Evolutionary conservation across 2,329 filamentous ascomycete species (phyloP).

Genomic region (Cladophialophora bantiana): DNA sequence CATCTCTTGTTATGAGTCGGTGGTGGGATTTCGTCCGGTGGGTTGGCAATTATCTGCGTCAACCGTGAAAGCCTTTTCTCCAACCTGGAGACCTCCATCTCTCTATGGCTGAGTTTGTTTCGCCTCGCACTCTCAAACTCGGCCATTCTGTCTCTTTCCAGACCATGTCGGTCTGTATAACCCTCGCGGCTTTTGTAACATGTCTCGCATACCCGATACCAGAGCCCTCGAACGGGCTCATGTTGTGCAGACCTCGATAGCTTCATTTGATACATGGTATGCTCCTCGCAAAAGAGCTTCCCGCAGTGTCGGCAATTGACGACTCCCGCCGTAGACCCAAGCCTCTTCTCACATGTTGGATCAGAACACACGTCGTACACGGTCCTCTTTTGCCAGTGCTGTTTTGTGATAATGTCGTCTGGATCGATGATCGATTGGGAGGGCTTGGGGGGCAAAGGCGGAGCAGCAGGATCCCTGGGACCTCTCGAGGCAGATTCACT

Average conservation of each 20-base stretch:
- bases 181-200: conserved; percentile 96
- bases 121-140: conserved; percentile 74
- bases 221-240: conserved; percentile 87
- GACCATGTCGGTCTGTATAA: conserved; percentile 86
- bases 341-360: conserved; percentile 78
- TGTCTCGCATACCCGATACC: conserved; percentile 97
- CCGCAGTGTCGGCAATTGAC: conserved; percentile 96
- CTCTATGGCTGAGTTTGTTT: conserved; percentile 80
- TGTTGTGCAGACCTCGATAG: conserved; percentile 86
- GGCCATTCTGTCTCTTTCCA: conserved; percentile 74
- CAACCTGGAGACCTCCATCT: conserved; percentile 84
- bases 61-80: conserved; percentile 92
- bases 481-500: conserved; percentile 36
- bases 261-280: conserved; percentile 99
- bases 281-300: conserved; percentile 91
- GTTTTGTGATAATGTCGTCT: conserved; percentile 84
- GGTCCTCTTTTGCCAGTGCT: conserved; percentile 85
- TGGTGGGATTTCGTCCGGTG: conserved; percentile 66
- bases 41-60: conserved; percentile 80
- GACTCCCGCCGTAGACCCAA: conserved; percentile 77
- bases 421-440: conserved; percentile 67
- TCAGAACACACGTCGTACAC: conserved; percentile 84
- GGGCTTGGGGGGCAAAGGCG: conserved; percentile 42
- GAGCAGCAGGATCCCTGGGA: conserved; percentile 38
- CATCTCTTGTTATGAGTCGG: conserved; percentile 57